These are phyloP conservation scores for Arthrobotrys musiformis DNA, from an alignment of 2,329 filamentous ascomycete genomes.

Conservation along the genomic window DNA sequence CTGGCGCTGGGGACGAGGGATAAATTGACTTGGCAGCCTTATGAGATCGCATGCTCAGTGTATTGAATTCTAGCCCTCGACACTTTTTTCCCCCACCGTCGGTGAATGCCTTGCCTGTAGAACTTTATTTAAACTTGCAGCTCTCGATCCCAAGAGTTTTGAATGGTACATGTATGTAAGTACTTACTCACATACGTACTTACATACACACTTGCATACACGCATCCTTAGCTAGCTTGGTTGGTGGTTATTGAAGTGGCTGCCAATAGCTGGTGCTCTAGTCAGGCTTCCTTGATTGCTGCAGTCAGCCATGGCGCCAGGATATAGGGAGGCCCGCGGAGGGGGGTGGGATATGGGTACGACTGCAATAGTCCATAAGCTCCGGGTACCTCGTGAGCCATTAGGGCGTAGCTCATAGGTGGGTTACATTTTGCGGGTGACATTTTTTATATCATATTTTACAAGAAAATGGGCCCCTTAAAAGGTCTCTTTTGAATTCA, in stretches of 20 bases:
- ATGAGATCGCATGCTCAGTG: conserved; percentile 27
- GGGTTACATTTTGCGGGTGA: conserved; percentile 30
- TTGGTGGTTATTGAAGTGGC: background rate
- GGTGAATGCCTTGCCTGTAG: conserved; percentile 2
- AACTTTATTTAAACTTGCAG: conserved; percentile 19
- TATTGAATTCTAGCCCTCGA: too few species aligned
- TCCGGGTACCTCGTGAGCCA: conserved; percentile 36
- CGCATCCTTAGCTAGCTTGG: background rate
- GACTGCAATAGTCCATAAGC: conserved; percentile 13
- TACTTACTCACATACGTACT: background rate
- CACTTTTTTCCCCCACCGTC: background rate
- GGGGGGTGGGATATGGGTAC: background rate
- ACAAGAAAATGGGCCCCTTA: background rate
- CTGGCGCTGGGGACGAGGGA: conserved; percentile 14
- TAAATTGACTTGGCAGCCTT: conserved; percentile 38
- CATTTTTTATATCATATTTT: conserved; percentile 35
- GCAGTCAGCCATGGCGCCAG: conserved; percentile 9
- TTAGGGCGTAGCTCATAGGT: conserved; percentile 25
- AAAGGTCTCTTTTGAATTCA: background rate
- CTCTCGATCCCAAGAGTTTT: background rate
- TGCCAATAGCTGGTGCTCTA: background rate
- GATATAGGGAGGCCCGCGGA: conserved; percentile 20
- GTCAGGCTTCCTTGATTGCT: conserved; percentile 8
- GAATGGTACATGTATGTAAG: background rate
- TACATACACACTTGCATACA: background rate